Base-by-base conservation (phyloP, 2,329 filamentous ascomycete species). In the Neonectria ditissima region DNA sequence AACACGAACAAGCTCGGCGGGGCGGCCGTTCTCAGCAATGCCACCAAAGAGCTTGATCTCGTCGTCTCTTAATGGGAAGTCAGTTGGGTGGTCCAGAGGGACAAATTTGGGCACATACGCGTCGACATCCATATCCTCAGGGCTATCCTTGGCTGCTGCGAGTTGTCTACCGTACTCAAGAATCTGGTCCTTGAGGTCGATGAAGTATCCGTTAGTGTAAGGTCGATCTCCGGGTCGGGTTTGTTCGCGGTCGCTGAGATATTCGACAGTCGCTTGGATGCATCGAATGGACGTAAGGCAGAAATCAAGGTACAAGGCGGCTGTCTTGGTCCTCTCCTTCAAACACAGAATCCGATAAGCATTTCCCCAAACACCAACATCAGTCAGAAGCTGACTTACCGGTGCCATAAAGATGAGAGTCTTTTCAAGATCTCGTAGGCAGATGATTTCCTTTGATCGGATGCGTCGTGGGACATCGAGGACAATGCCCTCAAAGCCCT, bases 131-230 rank as follows among this genome's bases (percentile, higher is more conserved):
- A 87, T 86, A 60, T 84, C 83, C 67, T 84, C 82, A 37, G 85
- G 84, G 65, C 83, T 84, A 75, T 91, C 87, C 75, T 93, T 90
- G 69, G 90, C 88, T 70, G 90, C 89, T 68, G 91, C 90, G 74
- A 97, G 89, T 78, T 96, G 92, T 74, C 90, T 88, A 65, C 93
- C 94, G 87, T 97, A 97, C 77, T 93, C 88, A 77, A 90, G 89
- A 73, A 97, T 94, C 87, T 97, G 94, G 78, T 97, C 93, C 78
- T 97, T 91, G 65, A 98, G 89, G 83, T 98, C 95, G 82, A 97
- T 91, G 78, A 97, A 97, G 82, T 98, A 98, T 77, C 93, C 93
- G 86, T 92, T 93, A 86, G 91, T 96, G 84, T 97, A 98, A 70
- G 94, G 93, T 74, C 92, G 90, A 80, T 98, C 95, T 80, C 88